Evolutionary conservation across 2,329 filamentous ascomycete genomes (phyloP), one percentile per base, ranked within the genome.

Genomic region (Fonsecaea erecta): DNA sequence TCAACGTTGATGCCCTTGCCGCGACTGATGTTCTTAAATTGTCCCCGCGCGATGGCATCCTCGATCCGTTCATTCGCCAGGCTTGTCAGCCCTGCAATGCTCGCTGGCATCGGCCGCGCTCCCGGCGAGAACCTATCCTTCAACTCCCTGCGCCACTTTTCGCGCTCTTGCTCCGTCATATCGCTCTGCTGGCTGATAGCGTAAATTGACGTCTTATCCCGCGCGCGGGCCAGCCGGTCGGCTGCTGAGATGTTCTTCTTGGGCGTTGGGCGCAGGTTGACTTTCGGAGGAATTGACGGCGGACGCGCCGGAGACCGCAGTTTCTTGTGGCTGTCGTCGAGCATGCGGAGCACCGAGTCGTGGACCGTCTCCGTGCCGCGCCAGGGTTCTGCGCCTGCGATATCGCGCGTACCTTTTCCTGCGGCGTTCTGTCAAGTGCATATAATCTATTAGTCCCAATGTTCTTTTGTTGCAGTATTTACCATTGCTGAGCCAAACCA

Each of bases 11-110:
- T 83, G 5, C 87, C 88, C 71, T 90, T 90, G 0, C 94, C 94
- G 1, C 93, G 85, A 7, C 87, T 88, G 12, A 99, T 90, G 71
- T 96, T 89, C 75, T 86, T 86, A 79, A 99, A 98, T 75, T 97
- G 91, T 0, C 95, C 95, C 34, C 93, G 83, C 0, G 92, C 90
- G 73, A 98, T 97, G 5, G 95, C 95, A 74, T 97, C 90, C 76
- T 97, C 94, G 66, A 99, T 98, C 24, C 90, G 82, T 78, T 97
- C 89, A 75, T 98, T 97, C 1, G 95, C 95, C 57, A 98, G 78
- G 0, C 90, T 90, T 3, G 90, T 85, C 14, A 99, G 81, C 0
- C 93, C 95, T 35, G 90, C 85, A 1, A 98, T 80, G 0, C 91
- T 88, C 62, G 88, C 90, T 1, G 93, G 92, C 77, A 96, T 85